Evolutionary conservation across 306 rosid species (phyloP), one percentile per base, ranked within the genome.

Genomic region (Myrica gale): DNA sequence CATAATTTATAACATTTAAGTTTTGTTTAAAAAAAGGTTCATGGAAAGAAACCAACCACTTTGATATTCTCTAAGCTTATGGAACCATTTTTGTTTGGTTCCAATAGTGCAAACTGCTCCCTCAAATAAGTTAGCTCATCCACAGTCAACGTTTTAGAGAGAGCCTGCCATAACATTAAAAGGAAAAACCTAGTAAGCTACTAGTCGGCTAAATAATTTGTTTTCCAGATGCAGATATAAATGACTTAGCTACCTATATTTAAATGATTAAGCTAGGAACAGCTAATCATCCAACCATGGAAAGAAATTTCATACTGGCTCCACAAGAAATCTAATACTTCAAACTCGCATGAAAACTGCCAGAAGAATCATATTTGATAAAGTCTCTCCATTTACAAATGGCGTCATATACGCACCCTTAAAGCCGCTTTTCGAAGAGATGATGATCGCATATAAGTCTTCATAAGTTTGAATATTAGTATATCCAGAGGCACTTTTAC

Each of bases 401-500:
- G 74, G 45, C 63, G 68, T 50, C 19, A 76, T 69, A 75, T 56
- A 79, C 97, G 50, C 70, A 94, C 98, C 97, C 87, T 90, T 81
- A 95, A 85, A 71, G 98, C 97, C 78, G 96, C 90, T 83, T 89
- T 92, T 21, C 97, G 87, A 73, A 95, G 90, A 72, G 93, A 82
- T 11, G 98, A 92, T 42, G 97, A 92, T 23, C 92, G 89, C 98
- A 95, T 86, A 81, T 95, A 95, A 74, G 79, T 48, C 84, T 86
- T 95, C 91, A 95, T 90, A 84, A 92, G 97, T 83, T 92, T 95
- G 79, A 95, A 87, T 76, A 87, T 86, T 62, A 83, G 82, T 85
- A 95, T 77, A 85, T 95, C 98, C 77, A 95, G 46, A 42, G 97
- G 93, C 54, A 87, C 88, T 85, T 88, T 83, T 66, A 88, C 89